Evolutionary conservation across 2,329 filamentous ascomycete species (phyloP).

Genomic region (Ambrosiella beaveri): DNA sequence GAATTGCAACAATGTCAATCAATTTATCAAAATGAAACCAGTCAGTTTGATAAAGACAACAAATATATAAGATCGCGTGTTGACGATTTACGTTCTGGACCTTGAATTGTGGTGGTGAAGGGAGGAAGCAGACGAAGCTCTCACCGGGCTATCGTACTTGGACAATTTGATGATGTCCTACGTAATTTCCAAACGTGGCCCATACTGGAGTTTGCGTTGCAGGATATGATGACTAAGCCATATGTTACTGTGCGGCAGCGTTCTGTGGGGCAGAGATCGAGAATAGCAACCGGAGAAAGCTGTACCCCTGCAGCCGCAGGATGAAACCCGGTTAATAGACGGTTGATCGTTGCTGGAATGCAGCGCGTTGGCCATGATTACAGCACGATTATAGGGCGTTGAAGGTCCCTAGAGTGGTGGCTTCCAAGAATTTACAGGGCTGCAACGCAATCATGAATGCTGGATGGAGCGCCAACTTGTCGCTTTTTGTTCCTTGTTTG

Average conservation of each 20-base stretch:
- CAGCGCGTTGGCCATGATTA: not conserved
- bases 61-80: no score
- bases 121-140: conserved; percentile 1
- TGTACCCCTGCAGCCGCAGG: not conserved
- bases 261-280: not conserved
- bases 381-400: no score
- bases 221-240: conserved; percentile 10
- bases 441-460: no score
- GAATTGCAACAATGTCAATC: not conserved
- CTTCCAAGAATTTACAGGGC: no score
- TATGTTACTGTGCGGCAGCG: not conserved
- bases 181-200: conserved; percentile 13
- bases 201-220: conserved; percentile 9
- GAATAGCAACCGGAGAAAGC: not conserved
- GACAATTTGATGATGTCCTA: conserved; percentile 9
- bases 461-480: no score
- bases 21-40: not conserved
- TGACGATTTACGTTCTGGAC: not conserved
- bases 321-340: not conserved
- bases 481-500: no score
- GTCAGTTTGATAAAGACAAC: no score
- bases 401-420: no score
- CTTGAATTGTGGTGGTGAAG: not conserved
- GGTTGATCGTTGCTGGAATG: not conserved
- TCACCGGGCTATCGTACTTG: conserved; percentile 1